Base-by-base conservation (phyloP, 257 asterid genomes). In the Nicotiana noctiflora region DNA sequence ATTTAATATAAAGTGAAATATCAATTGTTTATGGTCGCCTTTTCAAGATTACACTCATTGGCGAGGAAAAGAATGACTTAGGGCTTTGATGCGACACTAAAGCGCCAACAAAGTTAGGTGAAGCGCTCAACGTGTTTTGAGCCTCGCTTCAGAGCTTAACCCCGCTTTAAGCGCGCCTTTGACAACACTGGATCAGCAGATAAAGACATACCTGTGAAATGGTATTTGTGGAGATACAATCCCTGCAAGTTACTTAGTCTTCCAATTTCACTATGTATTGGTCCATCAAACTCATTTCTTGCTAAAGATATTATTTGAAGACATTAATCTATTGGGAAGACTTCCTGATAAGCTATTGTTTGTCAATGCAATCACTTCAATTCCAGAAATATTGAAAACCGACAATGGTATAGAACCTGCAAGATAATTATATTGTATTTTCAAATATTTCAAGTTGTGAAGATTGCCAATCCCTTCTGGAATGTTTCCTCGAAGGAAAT, bases 401-500 rank as follows among this genome's bases (percentile, higher is more conserved):
- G 75, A 0, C 0, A 14, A 6, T 32, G 75, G 75, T 32, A 66
- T 66, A 66, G 75, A 40, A 53, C 78, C 78, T 0, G 8, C 34
- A 80, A 80, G 76, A 19, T 80, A 65, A 64, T 80, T 80, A 75
- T 34, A 9, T 84, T 59, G 46, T 65, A 83, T 75, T 15, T 19
- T 29, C 67, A 10, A 44, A 32, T 67, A 53, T 2, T 21, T 44
- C 21, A 23, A 19, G 49, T 27, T 18, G 61, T 27, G 56, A 44
- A 84, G 86, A 19, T 80, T 80, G 37, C 86, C 84, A 15, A 51
- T 61, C n/a, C 21, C 82, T 34, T 52, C 27, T 0, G 83, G 79
- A 11, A 80, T 15, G 8, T 4, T 81, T 25, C 79, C 83, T 13
- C 6, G 19, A 37, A 80, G 67, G 6, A 2, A 3, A 44, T 80